Evolutionary conservation across 1,284 basidiomycete genomes (phyloP), one percentile per base, ranked within the genome.

Genomic region (Sanghuangporus baumii): DNA sequence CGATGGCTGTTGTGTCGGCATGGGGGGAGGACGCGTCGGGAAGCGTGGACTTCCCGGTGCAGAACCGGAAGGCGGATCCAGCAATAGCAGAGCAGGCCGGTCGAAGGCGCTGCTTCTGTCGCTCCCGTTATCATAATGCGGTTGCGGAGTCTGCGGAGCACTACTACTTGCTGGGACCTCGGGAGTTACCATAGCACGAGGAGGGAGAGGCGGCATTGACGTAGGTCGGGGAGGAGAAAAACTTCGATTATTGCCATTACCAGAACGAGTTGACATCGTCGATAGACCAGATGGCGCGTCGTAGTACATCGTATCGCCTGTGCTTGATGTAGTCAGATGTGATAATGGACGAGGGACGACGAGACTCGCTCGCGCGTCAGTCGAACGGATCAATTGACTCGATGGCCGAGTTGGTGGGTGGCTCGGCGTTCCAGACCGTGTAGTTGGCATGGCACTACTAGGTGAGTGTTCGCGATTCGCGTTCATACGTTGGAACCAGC

Each of bases 401-500:
- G 36, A 7, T 40, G 46, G 26, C 18, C 23, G 16, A 38, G 36
- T 51, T n/a, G 11, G 43, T 8, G 20, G 48, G 1, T 41, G 55
- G 14, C 26, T 51, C 1, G 63, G 54, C 3, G 59, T 36, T 20
- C 52, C 38, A 12, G 59, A 57, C 3, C 59, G 59, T 9, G 43
- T 59, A 7, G 20, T 48, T 7, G 51, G 48, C 18, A 36, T 18
- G 3, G 37, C 43, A 38, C 55, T 50, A 6, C 34, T n/a, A 31
- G 57, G 52, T 9, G 58, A 60, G 1, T 57, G 57, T 12, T 34
- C 18, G 6, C 55, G 60, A 23, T 20, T 54, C 18, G 55, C 55
- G 18, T 66, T 57, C 56, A 66, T 60, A 38, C 66, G 66, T 46
- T 63, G 61, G 61, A 68, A 68, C 67, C 67, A 68, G 60, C 67